These are phyloP conservation scores for Narthecium ossifragum DNA, from an alignment of 106 monocot genomes.

Conservation along the genomic window DNA sequence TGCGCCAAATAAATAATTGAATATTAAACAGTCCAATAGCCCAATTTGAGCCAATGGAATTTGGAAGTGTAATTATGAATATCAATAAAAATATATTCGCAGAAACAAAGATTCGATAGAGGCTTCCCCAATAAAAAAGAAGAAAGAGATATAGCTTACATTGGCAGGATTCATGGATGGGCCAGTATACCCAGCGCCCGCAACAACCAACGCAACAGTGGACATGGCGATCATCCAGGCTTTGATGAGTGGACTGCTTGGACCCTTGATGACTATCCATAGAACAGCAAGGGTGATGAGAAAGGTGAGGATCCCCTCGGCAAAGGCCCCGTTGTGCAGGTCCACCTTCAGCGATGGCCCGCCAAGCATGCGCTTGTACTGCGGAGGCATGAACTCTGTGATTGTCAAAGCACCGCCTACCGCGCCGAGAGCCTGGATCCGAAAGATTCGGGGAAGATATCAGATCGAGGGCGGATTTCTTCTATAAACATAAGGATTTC, in stretches of 20 bases:
- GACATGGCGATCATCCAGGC: conserved; percentile 49
- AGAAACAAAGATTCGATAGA: no score
- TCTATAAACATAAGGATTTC: no score
- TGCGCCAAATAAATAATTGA: no score
- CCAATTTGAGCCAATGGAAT: no score
- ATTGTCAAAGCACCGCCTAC: conserved; percentile 71
- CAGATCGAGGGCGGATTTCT: neutral
- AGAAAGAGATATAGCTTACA: conserved; percentile 24
- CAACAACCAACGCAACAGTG: conserved; percentile 51
- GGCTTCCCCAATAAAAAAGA: neutral
- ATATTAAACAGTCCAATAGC: no score
- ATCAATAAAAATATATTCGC: no score
- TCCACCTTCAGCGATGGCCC: conserved; percentile 85
- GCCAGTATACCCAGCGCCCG: conserved; percentile 60
- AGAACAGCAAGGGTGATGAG: conserved; percentile 64
- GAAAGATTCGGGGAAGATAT: neutral
- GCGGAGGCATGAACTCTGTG: conserved; percentile 59
- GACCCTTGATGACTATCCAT: conserved; percentile 63
- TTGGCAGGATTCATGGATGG: conserved; percentile 84
- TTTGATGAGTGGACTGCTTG: conserved; percentile 51
- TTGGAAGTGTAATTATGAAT: no score
- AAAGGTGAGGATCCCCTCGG: conserved; percentile 83
- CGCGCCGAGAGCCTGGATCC: conserved; percentile 59
- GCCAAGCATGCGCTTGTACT: conserved; percentile 77
- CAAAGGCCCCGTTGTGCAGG: conserved; percentile 67